Percentiles rank a stretch among this genome's conserved stretches.
Conservation (phyloP, 768 basidiomycete species). For the Mycena polygramma region DNA sequence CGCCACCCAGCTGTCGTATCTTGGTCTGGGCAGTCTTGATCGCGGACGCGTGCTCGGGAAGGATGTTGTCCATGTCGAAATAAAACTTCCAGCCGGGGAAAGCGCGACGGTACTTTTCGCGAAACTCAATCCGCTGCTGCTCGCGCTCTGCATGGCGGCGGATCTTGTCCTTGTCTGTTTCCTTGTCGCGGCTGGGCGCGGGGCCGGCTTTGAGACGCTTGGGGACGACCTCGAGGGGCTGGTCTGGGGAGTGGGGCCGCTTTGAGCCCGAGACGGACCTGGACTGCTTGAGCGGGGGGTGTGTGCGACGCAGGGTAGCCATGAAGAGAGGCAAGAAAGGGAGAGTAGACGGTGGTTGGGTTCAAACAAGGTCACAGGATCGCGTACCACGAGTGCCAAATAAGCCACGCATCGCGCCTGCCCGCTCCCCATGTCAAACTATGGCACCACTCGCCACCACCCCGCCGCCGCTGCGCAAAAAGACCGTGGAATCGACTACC, state of each 20-base stretch:
- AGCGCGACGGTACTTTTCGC: constrained; percentile 84
- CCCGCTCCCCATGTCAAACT: constrained; percentile 59
- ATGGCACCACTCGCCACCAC: constrained; percentile 66
- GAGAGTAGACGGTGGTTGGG: background rate
- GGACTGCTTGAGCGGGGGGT: constrained; percentile 53
- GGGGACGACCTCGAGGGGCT: constrained; percentile 47
- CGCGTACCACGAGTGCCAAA: background rate
- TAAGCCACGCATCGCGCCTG: background rate
- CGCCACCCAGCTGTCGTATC: constrained; percentile 80
- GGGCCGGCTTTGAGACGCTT: constrained; percentile 62
- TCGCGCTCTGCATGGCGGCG: constrained; percentile 65
- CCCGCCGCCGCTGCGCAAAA: constrained; percentile 51
- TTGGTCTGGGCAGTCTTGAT: constrained; percentile 63
- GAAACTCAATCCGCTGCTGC: constrained; percentile 77
- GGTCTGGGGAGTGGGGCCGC: constrained; percentile 67
- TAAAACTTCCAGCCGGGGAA: constrained; percentile 91
- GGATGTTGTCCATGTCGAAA: constrained; percentile 75
- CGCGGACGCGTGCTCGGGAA: constrained; percentile 51
- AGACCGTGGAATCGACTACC: constrained; percentile 61
- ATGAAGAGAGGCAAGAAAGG: constrained; percentile 42
- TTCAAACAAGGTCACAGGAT: constrained; percentile 15
- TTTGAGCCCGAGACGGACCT: constrained; percentile 52
- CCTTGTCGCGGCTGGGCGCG: constrained; percentile 42
- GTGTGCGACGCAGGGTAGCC: constrained; percentile 64
- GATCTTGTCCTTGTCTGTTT: constrained; percentile 60